phyloP scores from a whole-genome alignment of 2,329 filamentous ascomycete genomes.

The Zymoseptoria pseudotritici region DNA sequence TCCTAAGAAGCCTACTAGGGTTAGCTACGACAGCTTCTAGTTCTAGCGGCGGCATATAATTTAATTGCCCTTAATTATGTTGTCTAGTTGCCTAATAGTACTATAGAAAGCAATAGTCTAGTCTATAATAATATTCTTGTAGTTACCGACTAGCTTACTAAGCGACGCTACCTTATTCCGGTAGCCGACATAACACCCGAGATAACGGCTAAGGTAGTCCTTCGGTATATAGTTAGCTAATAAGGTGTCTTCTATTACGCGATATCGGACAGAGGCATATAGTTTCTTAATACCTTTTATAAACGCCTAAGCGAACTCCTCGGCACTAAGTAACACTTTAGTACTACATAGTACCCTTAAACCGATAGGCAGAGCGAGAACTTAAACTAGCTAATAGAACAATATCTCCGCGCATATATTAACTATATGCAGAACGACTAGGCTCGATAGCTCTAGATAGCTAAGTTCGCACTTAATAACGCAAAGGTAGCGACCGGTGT shows the following conservation, averaged over 20 bases:
- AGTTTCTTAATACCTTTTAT: too few relatives aligned
- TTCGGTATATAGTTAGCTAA: background rate
- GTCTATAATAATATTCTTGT: background rate
- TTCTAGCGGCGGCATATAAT: background rate
- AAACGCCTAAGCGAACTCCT: too few relatives aligned
- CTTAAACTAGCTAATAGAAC: too few relatives aligned
- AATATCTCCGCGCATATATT: background rate
- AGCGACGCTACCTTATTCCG: background rate
- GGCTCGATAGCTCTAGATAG: too few relatives aligned
- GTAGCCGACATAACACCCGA: background rate
- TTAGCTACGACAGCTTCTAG: background rate
- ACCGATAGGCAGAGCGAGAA: too few relatives aligned
- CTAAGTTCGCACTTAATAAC: background rate
- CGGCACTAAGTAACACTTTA: too few relatives aligned
- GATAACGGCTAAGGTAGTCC: background rate
- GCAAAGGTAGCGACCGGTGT: background rate
- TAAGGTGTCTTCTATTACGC: background rate
- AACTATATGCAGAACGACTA: background rate
- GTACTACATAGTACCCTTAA: too few relatives aligned
- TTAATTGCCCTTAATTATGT: background rate
- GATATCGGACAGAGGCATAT: too few relatives aligned
- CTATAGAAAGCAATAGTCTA: background rate
- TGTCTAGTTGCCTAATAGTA: background rate
- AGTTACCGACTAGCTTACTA: slow-evolving; percentile 1
- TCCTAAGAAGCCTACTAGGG: background rate